Base-by-base conservation (phyloP, 1,139 yeast species). In the Debaryomycetaceae sp. region DNA sequence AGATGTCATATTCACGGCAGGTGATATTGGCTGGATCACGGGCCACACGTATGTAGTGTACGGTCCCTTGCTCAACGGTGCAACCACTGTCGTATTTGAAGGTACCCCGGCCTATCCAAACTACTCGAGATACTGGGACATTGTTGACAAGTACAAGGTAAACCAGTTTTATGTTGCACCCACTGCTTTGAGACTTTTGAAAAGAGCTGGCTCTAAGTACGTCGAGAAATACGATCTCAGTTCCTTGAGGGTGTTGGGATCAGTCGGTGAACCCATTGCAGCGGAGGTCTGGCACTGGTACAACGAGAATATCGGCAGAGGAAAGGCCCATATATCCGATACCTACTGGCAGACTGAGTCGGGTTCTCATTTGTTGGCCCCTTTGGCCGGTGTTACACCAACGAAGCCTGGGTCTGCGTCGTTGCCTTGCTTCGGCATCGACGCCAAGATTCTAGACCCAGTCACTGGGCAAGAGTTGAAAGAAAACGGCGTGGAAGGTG, bases 261-360 rank as follows among this genome's bases (percentile, higher is more conserved):
- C 95, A 9, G 96, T 87, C 39, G 96, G 96, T 61, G 96, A 87
- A 65, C 96, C 96, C 50, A 87, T 87, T 65, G 95, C 96, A 34
- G 88, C 91, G 38, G 96, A 87, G 60, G 90, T 87, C 46, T 87
- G 96, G 96, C 89, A 85, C 60, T 87, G 96, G 96, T 87, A 86
- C 65, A 83, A 82, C 57, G 88, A 85, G 52, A 75, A 82, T 53
- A 81, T 87, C 56, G 96, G 96, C 56, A 77, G 86, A 56, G 80
- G 79, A 39, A 76, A 84, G 62, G 85, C 87, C 42, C 88, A 86
- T 57, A 81, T 85, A 54, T 81, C 83, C 52, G 93, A 85, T 65
- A 85, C 93, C 40, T 85, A 85, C 69, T 85, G 93, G 93, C 90
- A 85, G 73, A 85, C 93, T 6, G 93, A 85, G 63, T 81, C 88